Evolutionary conservation across 805 yeast genomes (phyloP).

Genomic region (Kodamaea hsintzibuensis): DNA sequence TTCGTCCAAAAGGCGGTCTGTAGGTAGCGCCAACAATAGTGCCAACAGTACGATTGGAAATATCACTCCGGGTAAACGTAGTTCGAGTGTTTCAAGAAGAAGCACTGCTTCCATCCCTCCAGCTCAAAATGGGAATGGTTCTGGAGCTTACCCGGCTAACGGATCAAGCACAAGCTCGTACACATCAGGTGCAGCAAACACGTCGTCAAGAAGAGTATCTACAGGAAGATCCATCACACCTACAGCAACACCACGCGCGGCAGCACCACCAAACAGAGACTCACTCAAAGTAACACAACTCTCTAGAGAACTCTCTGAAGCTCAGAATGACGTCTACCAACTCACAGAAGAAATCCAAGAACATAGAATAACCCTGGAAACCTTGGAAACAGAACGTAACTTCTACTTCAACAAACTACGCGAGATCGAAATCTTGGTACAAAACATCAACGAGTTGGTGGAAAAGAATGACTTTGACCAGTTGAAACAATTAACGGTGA

Average conservation of each 20-base stretch:
- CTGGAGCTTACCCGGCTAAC: constrained; percentile 18
- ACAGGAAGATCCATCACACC: constrained; percentile 5
- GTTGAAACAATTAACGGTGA: constrained; percentile 23
- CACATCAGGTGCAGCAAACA: constrained; percentile 5
- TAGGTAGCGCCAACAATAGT: not conserved
- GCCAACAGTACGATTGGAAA: constrained; percentile 5
- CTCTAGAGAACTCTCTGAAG: constrained; percentile 46
- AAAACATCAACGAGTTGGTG: constrained; percentile 42
- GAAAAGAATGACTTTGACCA: constrained; percentile 43
- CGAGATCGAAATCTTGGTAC: constrained; percentile 81
- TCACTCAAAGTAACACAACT: constrained; percentile 15
- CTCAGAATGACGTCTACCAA: constrained; percentile 39
- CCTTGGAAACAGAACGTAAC: constrained; percentile 79
- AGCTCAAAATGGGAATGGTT: not conserved
- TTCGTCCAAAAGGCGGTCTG: constrained; percentile 24
- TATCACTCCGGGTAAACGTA: constrained; percentile 5
- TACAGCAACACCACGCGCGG: constrained; percentile 5
- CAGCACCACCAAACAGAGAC: constrained; percentile 9
- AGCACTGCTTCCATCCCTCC: constrained; percentile 5
- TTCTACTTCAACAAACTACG: constrained; percentile 88
- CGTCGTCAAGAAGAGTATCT: not conserved
- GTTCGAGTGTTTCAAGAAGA: constrained; percentile 6
- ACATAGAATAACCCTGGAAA: constrained; percentile 58
- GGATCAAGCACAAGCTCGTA: constrained; percentile 3
- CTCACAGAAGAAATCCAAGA: constrained; percentile 57